Conservation (phyloP, 2,329 filamentous ascomycete genomes). For the Trichophyton rubrum region DNA sequence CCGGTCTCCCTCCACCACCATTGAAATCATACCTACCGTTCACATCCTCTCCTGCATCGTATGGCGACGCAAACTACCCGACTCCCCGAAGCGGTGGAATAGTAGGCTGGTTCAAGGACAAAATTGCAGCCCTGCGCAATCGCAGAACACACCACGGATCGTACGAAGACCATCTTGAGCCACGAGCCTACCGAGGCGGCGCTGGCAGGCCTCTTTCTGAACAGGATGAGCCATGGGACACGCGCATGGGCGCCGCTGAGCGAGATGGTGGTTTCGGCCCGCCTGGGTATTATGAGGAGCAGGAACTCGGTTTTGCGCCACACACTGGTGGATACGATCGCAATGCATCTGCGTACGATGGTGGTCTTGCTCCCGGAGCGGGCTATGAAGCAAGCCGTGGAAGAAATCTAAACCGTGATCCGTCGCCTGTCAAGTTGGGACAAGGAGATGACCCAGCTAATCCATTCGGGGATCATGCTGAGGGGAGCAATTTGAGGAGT, state of each 20-base stretch:
- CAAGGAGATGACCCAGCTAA: constrained; percentile 40
- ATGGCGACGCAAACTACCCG: constrained; percentile 31
- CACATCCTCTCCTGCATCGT: constrained; percentile 37
- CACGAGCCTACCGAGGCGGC: constrained; percentile 21
- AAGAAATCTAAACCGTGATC: constrained; percentile 36
- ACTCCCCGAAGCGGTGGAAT: constrained; percentile 50
- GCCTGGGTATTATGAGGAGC: constrained; percentile 60
- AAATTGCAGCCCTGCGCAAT: constrained; percentile 51
- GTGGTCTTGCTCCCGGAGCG: constrained; percentile 15
- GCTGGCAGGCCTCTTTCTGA: constrained; percentile 39
- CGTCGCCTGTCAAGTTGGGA: constrained; percentile 25
- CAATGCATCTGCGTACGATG: constrained; percentile 18
- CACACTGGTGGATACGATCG: constrained; percentile 23
- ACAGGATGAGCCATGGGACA: constrained; percentile 77
- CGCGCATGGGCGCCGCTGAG: constrained; percentile 58
- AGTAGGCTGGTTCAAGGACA: constrained; percentile 60
- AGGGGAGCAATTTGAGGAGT: constrained; percentile 51
- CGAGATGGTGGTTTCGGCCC: constrained; percentile 47
- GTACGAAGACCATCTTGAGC: constrained; percentile 47
- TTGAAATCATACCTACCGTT: constrained; percentile 58
- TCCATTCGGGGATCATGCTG: constrained; percentile 60
- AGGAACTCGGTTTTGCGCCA: constrained; percentile 50
- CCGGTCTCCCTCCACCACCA: constrained; percentile 62
- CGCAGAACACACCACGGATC: constrained; percentile 56
- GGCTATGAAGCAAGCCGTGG: constrained; percentile 17